Base-by-base conservation (phyloP, 2,329 filamentous ascomycete species). In the Monilinia fructicola region DNA sequence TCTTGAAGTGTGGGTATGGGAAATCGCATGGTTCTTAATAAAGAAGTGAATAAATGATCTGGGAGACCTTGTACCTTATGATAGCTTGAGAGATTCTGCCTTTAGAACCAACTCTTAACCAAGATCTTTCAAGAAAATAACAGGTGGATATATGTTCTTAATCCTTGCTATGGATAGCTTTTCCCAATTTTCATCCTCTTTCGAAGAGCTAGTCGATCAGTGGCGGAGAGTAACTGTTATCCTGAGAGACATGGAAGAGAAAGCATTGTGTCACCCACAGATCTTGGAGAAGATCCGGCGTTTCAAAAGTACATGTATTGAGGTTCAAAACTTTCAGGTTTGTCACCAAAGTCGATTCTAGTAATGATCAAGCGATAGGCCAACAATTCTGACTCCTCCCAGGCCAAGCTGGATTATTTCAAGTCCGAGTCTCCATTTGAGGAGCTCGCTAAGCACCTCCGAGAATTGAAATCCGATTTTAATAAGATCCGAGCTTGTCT, bases 101-200 rank as follows among this genome's bases (percentile, higher is more conserved):
- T 7, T 4, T n/a, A 3, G 14, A 46, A 2, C 2, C 1, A 5
- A 1, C 0, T 1, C 1, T 46, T 5, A 10, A 18, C 7, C n/a
- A 35, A 23, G 1, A 0, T 23, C 0, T 3, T 10, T 10, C 12
- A 2, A 0, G 21, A 23, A 5, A 12, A 11, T 3, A 1, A 14
- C 0, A 16, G 18, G 6, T 12, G 1, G 18, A 12, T 35, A 35
- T 3, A 1, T 48, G 11, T 35, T 9, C 7, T 35, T 18, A 18
- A 5, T 2, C 35, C 2, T 7, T 16, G 42, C 12, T 18, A 59
- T 35, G 28, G 28, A 12, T n/a, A 11, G n/a, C 28, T 18, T 35
- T 23, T 18, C 26, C 9, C 7, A 12, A 2, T 48, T 23, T 23
- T 23, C 16, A 7, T 6, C 42, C 28, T 35, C 28, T 10, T 60